Base-by-base conservation (phyloP, 2,329 filamentous ascomycete species). In the Fusarium sp. region DNA sequence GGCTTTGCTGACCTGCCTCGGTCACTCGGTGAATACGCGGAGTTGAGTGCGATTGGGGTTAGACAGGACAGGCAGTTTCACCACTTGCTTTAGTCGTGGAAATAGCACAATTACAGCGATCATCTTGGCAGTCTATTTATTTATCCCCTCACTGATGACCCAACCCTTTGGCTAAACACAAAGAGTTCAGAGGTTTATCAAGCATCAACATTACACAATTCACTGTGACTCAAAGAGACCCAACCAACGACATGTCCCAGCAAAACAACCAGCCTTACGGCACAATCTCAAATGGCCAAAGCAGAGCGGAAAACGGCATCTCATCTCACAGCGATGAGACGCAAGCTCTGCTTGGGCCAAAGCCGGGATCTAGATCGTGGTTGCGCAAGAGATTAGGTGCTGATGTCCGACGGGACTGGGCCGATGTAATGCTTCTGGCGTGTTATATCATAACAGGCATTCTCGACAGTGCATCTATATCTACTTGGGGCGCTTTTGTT, bases 401-500 rank as follows among this genome's bases (percentile, higher is more conserved):
- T 20, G 71, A 73, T 54, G 67, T 72, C 30, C 69, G 69, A 30
- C 86, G 88, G 26, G 82, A 85, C 43, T 85, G 88, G 83, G 87
- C 88, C 15, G 91, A 95, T 73, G 65, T 91, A 2, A 80, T 93
- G 20, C 82, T 95, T 38, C 80, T 95, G 6, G 80, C 87, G 26
- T 93, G 90, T 78, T 94, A 94, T 75, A 79, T 92, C 66, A 90
- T 94, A 74, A 94, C 92, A 0, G 92, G 92, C 6, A 81, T 95
- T 12, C 84, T 93, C 9, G 92, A 95, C 78, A 92, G 90, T 77
- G 88, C 90, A 4, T 88, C 91, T 4, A 90, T 92, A 45, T 90
- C 89, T 57, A 90, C 91, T 40, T 94, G 91, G 89, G 90, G 91
- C 14, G 89, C 89, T 4, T 95, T 95, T 71, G 91, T 93, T 39